Percentiles rank a stretch among this genome's conserved stretches.
These are phyloP conservation scores for Talinum fruticosum DNA, from an alignment of 148 eudicot species.

Conservation along the genomic window DNA sequence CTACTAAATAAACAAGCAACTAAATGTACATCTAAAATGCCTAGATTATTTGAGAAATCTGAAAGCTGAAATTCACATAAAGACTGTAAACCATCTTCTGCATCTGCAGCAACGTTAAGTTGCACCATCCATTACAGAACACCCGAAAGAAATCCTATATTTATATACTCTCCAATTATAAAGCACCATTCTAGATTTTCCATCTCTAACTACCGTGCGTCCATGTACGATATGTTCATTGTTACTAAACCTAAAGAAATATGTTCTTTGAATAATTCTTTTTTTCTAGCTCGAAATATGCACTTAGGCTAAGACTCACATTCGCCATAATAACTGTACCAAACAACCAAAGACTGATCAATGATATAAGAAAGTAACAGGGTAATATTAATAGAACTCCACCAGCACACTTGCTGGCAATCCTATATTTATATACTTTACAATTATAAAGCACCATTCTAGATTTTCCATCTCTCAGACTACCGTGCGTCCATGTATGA, in stretches of 20 bases:
- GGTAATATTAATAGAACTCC: too few relatives aligned
- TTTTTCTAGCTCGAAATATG: not conserved
- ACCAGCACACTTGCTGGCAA: too few relatives aligned
- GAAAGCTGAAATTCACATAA: too few relatives aligned
- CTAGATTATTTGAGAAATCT: too few relatives aligned
- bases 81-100: not conserved
- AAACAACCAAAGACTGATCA: not conserved
- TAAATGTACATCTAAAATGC: too few relatives aligned
- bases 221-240: not conserved
- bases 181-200: not conserved
- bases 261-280: not conserved
- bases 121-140: not conserved
- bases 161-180: not conserved
- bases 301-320: not conserved
- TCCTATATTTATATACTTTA: too few relatives aligned
- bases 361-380: not conserved
- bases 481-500: not conserved
- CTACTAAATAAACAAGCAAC: too few relatives aligned
- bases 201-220: not conserved
- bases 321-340: not conserved
- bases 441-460: not conserved
- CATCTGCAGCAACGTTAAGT: not conserved
- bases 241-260: not conserved
- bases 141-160: not conserved
- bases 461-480: not conserved